A percentile compares a stretch with the other conserved stretches of the same genome.
phyloP scores from a whole-genome alignment of 306 rosid species.

The Vachellia pachyceras region DNA sequence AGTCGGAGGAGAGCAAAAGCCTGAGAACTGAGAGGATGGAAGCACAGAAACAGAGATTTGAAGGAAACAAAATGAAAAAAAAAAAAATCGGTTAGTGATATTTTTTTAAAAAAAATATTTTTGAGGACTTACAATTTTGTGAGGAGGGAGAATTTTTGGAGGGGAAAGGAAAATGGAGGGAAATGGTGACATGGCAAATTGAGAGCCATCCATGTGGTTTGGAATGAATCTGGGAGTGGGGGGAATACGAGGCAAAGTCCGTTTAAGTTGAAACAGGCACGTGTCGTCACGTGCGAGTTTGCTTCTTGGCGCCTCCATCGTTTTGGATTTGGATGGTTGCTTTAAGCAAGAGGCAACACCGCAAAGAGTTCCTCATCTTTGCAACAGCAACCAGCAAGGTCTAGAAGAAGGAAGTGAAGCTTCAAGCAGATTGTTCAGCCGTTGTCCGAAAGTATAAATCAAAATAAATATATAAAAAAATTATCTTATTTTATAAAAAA shows the following conservation, averaged over 20 bases:
- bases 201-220: constrained; percentile 53
- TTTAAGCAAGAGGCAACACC: constrained; percentile 7
- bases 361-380: not conserved
- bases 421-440: too few relatives aligned
- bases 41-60: not conserved
- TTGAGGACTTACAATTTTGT: constrained; percentile 30
- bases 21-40: not conserved
- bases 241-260: constrained; percentile 25
- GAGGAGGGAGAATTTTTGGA: constrained; percentile 66
- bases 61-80: not conserved
- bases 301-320: not conserved
- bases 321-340: not conserved
- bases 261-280: constrained; percentile 37
- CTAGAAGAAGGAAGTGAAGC: not conserved
- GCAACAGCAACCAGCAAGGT: not conserved
- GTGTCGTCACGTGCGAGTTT: constrained; percentile 50
- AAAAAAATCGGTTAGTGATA: not conserved
- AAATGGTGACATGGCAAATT: constrained; percentile 69
- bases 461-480: too few relatives aligned
- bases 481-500: too few relatives aligned
- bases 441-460: too few relatives aligned
- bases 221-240: constrained; percentile 36
- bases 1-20: too few relatives aligned
- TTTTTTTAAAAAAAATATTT: too few relatives aligned
- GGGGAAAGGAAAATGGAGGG: constrained; percentile 2